Evolutionary conservation across 805 yeast genomes (phyloP).

Genomic region (Kuraishia ogatae): DNA sequence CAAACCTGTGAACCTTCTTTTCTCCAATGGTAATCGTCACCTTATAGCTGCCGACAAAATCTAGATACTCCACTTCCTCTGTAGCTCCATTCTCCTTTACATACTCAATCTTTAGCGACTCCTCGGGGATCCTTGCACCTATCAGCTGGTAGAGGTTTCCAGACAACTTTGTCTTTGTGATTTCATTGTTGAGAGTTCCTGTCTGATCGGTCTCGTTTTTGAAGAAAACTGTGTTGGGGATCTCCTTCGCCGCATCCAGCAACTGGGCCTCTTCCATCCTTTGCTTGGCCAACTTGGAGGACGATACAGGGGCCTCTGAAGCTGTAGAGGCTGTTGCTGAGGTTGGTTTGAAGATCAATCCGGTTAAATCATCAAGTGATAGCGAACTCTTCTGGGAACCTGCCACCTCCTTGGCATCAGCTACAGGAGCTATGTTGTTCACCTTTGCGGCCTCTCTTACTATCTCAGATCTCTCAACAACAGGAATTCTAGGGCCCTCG

Average conservation of each 20-base stretch:
- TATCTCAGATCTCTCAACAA: slow-evolving; percentile 14
- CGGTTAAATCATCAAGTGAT: slow-evolving; percentile 18
- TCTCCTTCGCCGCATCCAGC: slow-evolving; percentile 2
- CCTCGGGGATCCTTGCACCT: slow-evolving; percentile 1
- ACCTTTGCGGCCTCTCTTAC: slow-evolving; percentile 7
- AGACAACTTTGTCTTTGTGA: neutral
- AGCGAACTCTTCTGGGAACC: slow-evolving; percentile 6
- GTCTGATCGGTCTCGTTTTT: slow-evolving; percentile 11
- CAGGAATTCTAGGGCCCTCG: slow-evolving; percentile 23
- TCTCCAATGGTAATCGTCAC: slow-evolving; percentile 1
- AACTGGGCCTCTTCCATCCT: neutral
- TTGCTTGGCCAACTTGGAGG: neutral
- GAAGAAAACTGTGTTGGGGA: slow-evolving; percentile 18
- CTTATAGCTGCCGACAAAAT: slow-evolving; percentile 1
- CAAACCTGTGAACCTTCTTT: neutral
- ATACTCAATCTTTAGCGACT: neutral
- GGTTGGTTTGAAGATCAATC: slow-evolving; percentile 14
- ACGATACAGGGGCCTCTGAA: slow-evolving; percentile 10
- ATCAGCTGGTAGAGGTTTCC: neutral
- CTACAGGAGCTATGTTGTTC: slow-evolving; percentile 4
- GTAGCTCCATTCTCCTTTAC: neutral
- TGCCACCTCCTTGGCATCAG: neutral
- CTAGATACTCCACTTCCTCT: neutral
- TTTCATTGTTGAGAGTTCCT: neutral
- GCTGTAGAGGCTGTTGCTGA: slow-evolving; percentile 12